A percentile compares a stretch with the other conserved stretches of the same genome.
Conservation (phyloP, 208 protist genomes). For the Crithidia thermophila region DNA sequence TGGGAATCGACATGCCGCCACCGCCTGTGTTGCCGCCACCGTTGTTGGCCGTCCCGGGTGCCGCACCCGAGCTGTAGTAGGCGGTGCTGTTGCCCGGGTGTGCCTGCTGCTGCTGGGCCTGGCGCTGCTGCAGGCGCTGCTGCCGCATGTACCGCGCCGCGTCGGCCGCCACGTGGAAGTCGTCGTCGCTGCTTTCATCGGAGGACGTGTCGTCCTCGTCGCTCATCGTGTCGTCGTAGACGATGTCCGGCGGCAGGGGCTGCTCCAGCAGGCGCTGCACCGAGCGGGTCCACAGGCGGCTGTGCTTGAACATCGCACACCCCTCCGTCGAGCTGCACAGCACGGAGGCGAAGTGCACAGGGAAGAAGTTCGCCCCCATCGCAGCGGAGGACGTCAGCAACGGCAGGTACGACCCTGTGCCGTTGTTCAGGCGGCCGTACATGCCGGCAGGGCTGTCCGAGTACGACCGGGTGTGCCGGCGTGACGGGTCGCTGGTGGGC, state of each 20-base stretch:
- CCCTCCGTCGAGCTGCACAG: constrained; percentile 80
- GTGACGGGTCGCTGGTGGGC: constrained; percentile 18
- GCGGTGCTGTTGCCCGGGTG: constrained; percentile 17
- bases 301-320: constrained; percentile 82
- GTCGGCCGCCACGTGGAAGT: constrained; percentile 33
- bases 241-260: constrained; percentile 73
- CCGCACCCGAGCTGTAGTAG: constrained; percentile 6
- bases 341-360: constrained; percentile 79
- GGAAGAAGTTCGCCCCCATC: constrained; percentile 63
- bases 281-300: constrained; percentile 78
- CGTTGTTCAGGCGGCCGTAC: constrained; percentile 11
- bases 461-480: constrained; percentile 48
- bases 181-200: constrained; percentile 52
- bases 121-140: constrained; percentile 16
- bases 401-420: constrained; percentile 29
- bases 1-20: constrained; percentile 18
- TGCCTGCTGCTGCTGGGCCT: constrained; percentile 20
- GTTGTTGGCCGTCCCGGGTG: not conserved
- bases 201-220: constrained; percentile 40
- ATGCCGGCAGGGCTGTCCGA: constrained; percentile 39
- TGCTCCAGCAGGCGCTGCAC: constrained; percentile 70
- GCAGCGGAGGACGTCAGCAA: constrained; percentile 40
- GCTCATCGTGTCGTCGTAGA: constrained; percentile 51
- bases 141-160: constrained; percentile 32
- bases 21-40: not conserved